A percentile compares a stretch with the other conserved stretches of the same genome.
These are phyloP conservation scores for Fomitopsis serialis DNA, from an alignment of 768 basidiomycete species.

Conservation along the genomic window DNA sequence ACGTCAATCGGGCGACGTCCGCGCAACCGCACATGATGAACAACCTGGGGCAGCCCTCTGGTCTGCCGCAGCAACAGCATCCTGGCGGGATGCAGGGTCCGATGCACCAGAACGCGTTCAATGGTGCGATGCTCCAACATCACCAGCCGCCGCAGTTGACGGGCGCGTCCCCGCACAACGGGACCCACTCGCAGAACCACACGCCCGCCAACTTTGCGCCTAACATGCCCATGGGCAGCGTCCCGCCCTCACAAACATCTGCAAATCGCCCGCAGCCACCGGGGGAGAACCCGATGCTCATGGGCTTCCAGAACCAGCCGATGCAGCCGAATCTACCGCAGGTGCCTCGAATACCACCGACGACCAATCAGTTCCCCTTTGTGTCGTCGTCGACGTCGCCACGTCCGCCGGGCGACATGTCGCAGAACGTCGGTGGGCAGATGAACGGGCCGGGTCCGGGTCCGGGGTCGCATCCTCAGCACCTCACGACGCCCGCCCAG, in stretches of 20 bases:
- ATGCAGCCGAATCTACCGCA: slow-evolving; percentile 4
- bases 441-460: slow-evolving; percentile 31
- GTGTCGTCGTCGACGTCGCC: slow-evolving; percentile 38
- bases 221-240: slow-evolving; percentile 13
- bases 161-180: slow-evolving; percentile 38
- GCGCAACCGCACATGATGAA: slow-evolving; percentile 45
- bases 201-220: slow-evolving; percentile 28
- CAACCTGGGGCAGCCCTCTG: slow-evolving; percentile 29
- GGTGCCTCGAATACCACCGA: slow-evolving; percentile 1
- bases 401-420: slow-evolving; percentile 37
- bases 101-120: slow-evolving; percentile 31
- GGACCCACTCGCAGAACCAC: slow-evolving; percentile 33
- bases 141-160: slow-evolving; percentile 32
- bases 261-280: slow-evolving; percentile 39
- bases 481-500: slow-evolving; percentile 60
- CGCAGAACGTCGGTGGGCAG: slow-evolving; percentile 20
- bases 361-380: slow-evolving; percentile 29
- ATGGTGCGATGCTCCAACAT: slow-evolving; percentile 29
- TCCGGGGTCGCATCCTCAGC: slow-evolving; percentile 36
- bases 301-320: slow-evolving; percentile 34
- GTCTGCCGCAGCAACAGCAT: slow-evolving; percentile 16
- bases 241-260: slow-evolving; percentile 29
- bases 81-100: slow-evolving; percentile 29
- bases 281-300: slow-evolving; percentile 41
- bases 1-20: slow-evolving; percentile 37